Percentiles rank a stretch among this genome's conserved stretches.
These are phyloP conservation scores for Entelexis sorbosivorans DNA, from an alignment of 1,139 yeast genomes.

Conservation along the genomic window DNA sequence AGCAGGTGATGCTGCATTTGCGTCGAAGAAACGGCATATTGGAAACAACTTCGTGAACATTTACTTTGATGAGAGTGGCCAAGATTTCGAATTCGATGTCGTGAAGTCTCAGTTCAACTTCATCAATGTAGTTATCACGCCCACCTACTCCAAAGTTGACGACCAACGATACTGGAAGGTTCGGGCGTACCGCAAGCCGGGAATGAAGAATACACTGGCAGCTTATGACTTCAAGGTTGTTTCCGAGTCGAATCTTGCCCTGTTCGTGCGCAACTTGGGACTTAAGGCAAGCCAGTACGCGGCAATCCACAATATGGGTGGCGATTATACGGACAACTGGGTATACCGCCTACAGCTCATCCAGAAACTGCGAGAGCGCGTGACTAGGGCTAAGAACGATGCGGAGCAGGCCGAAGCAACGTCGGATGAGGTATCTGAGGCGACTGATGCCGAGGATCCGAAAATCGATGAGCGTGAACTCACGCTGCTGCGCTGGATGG, in stretches of 20 bases:
- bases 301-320: slow-evolving; percentile 55
- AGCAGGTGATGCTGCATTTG: slow-evolving; percentile 37
- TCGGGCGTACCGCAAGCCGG: slow-evolving; percentile 51
- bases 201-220: slow-evolving; percentile 67
- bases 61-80: slow-evolving; percentile 64
- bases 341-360: slow-evolving; percentile 53
- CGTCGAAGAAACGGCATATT: slow-evolving; percentile 68
- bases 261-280: slow-evolving; percentile 56
- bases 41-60: slow-evolving; percentile 79
- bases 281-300: slow-evolving; percentile 64
- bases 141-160: slow-evolving; percentile 40
- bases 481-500: slow-evolving; percentile 27
- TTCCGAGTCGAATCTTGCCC: slow-evolving; percentile 47
- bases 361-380: slow-evolving; percentile 38
- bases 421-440: background rate
- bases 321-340: slow-evolving; percentile 53
- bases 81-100: slow-evolving; percentile 56
- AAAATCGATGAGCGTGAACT: slow-evolving; percentile 19
- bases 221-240: slow-evolving; percentile 65
- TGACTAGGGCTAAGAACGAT: slow-evolving; percentile 21
- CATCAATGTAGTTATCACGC: slow-evolving; percentile 65
- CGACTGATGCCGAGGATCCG: background rate
- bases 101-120: slow-evolving; percentile 75
- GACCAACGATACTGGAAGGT: slow-evolving; percentile 32
- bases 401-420: background rate